Evolutionary conservation across 352 stramenopile species (phyloP), one percentile per base, ranked within the genome.

Genomic region (Aphanomyces euteiches): DNA sequence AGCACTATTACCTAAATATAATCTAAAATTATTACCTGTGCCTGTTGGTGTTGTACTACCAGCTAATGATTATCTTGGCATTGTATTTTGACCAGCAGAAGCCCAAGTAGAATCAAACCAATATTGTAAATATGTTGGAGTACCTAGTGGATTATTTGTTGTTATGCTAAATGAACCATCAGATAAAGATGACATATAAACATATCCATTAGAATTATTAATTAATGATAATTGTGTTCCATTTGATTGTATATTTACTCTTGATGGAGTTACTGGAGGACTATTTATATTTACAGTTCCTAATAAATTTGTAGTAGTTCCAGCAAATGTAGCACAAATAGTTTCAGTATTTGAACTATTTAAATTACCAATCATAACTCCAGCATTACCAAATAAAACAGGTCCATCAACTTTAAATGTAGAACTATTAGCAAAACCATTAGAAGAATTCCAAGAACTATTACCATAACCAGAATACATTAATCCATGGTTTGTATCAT

Each of bases 41-140:
- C n/a, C n/a, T n/a, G n/a, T n/a, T n/a, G n/a, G n/a, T n/a, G n/a
- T n/a, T n/a, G n/a, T n/a, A n/a, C n/a, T n/a, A n/a, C n/a, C n/a
- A n/a, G n/a, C n/a, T n/a, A n/a, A n/a, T n/a, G n/a, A n/a, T n/a
- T n/a, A n/a, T n/a, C n/a, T n/a, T n/a, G n/a, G n/a, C n/a, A n/a
- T n/a, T n/a, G n/a, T n/a, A n/a, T n/a, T n/a, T n/a, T n/a, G n/a
- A n/a, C n/a, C n/a, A n/a, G n/a, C n/a, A n/a, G n/a, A n/a, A n/a
- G n/a, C n/a, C n/a, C n/a, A n/a, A n/a, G n/a, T n/a, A n/a, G n/a
- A n/a, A n/a, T n/a, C n/a, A n/a, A n/a, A n/a, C n/a, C 50, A 58
- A 58, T 58, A 58, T 2, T 58, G 50, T 58, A 58, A 58, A 58
- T 58, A 58, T 58, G 50, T 58, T 58, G 50, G 50, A 2, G 50